A percentile compares a stretch with the other conserved stretches of the same genome.
phyloP scores from a whole-genome alignment of 1,284 basidiomycete species.

The Heliocybe sulcata region DNA sequence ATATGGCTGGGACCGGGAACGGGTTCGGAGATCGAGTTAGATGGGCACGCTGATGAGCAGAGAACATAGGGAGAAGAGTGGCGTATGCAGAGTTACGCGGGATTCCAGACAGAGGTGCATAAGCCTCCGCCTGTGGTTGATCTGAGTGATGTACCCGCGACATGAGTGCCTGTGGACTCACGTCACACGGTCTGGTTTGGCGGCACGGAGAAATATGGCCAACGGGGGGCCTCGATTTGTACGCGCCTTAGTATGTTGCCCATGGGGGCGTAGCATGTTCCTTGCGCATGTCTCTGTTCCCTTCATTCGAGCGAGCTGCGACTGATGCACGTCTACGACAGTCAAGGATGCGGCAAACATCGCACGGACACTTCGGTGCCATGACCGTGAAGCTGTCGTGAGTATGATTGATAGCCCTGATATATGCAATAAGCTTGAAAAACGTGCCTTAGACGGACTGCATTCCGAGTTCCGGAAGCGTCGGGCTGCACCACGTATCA shows the following conservation, averaged over 20 bases:
- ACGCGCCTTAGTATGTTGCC: constrained; percentile 93
- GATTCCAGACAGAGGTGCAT: constrained; percentile 83
- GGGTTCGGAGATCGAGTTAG: background rate
- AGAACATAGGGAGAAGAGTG: constrained; percentile 40
- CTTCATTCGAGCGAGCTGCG: background rate
- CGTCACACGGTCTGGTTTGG: constrained; percentile 7
- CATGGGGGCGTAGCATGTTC: constrained; percentile 78
- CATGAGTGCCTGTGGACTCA: constrained; percentile 7
- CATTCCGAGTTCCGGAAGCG: constrained; percentile 96
- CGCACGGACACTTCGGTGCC: constrained; percentile 80
- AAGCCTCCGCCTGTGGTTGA: constrained; percentile 75
- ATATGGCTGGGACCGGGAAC: background rate
- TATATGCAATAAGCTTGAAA: constrained; percentile 2
- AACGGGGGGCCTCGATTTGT: constrained; percentile 98
- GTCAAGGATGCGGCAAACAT: constrained; percentile 88
- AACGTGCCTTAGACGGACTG: constrained; percentile 43
- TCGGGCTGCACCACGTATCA: constrained; percentile 77
- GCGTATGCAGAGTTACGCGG: constrained; percentile 82
- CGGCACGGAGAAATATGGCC: constrained; percentile 76
- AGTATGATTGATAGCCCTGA: constrained; percentile 19
- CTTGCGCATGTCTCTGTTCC: constrained; percentile 52
- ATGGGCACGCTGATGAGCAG: constrained; percentile 15
- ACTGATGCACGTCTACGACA: constrained; percentile 21
- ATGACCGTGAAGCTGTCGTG: constrained; percentile 91
- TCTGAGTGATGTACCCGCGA: constrained; percentile 50